phyloP scores from a whole-genome alignment of 2,329 filamentous ascomycete genomes.

The Dactylellina cionopaga region DNA sequence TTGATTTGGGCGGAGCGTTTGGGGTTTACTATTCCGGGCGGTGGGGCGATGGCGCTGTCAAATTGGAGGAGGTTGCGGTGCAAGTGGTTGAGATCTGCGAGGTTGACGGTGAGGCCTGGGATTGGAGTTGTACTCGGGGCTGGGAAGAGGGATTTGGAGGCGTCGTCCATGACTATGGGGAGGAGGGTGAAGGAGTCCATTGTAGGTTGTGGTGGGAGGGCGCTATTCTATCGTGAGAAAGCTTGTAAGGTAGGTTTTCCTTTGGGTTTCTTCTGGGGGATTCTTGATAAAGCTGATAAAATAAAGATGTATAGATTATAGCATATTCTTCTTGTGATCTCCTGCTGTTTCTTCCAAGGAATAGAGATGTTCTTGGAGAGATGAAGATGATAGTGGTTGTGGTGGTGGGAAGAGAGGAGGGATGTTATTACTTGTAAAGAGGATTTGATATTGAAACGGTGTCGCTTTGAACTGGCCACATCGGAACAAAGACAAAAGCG shows the following conservation, averaged over 20 bases:
- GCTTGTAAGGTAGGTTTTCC: too few relatives aligned
- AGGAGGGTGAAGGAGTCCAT: conserved; percentile 80
- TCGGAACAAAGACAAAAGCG: background rate
- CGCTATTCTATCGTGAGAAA: too few relatives aligned
- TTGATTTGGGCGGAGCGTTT: conserved; percentile 87
- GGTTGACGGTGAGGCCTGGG: conserved; percentile 70
- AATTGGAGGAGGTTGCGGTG: conserved; percentile 78
- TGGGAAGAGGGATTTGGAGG: conserved; percentile 76
- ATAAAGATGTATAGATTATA: background rate
- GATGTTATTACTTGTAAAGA: background rate
- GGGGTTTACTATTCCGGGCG: conserved; percentile 89
- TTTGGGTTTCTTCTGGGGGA: background rate
- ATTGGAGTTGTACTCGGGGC: conserved; percentile 60
- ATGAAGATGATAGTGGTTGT: background rate
- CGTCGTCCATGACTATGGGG: conserved; percentile 81
- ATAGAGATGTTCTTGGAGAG: background rate
- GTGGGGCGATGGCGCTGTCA: conserved; percentile 75
- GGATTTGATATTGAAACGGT: conserved; percentile 23
- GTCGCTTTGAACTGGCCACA: conserved; percentile 36
- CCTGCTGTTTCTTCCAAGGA: too few relatives aligned
- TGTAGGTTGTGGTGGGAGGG: too few relatives aligned
- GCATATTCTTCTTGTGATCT: background rate
- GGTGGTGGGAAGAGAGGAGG: background rate
- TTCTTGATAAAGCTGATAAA: background rate
- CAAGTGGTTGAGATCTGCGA: conserved; percentile 79